These are phyloP conservation scores for Ascochyta pisi DNA, from an alignment of 2,329 filamentous ascomycete genomes.

Conservation along the genomic window DNA sequence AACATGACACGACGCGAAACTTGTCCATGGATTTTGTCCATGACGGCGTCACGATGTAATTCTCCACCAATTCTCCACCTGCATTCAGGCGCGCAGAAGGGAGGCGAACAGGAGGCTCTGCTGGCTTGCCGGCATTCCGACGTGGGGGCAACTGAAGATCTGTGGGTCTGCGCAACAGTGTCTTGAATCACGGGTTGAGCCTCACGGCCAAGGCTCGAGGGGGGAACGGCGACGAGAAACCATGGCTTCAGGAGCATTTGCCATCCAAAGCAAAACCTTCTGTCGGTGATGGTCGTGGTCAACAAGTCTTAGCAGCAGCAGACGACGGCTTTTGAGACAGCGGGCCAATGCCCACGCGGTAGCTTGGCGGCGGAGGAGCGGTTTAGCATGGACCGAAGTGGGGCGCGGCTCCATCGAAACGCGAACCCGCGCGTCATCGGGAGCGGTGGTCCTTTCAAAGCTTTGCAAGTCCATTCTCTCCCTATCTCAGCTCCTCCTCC, in stretches of 20 bases:
- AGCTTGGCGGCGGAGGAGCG: slow-evolving; percentile 16
- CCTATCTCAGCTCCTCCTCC: slow-evolving; percentile 13
- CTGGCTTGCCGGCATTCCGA: slow-evolving; percentile 11
- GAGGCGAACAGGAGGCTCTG: slow-evolving; percentile 19
- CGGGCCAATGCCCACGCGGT: slow-evolving; percentile 3
- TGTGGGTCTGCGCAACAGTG: slow-evolving; percentile 11
- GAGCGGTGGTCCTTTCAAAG: slow-evolving; percentile 13
- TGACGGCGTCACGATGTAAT: slow-evolving; percentile 19
- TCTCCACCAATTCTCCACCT: slow-evolving; percentile 18
- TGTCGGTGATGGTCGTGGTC: slow-evolving; percentile 4
- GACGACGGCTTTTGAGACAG: background rate
- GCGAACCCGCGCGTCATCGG: slow-evolving; percentile 17
- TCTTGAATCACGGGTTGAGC: slow-evolving; percentile 5
- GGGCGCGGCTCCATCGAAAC: slow-evolving; percentile 8
- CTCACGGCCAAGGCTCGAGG: slow-evolving; percentile 1
- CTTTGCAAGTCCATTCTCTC: slow-evolving; percentile 16
- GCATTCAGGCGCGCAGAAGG: background rate
- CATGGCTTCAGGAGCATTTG: background rate
- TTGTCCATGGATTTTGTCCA: slow-evolving; percentile 6
- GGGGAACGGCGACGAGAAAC: no score
- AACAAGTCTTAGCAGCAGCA: slow-evolving; percentile 5
- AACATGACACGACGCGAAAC: background rate
- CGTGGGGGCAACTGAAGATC: slow-evolving; percentile 18
- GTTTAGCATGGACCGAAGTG: slow-evolving; percentile 15
- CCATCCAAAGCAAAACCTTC: background rate